Evolutionary conservation across 345 rosid genomes (phyloP).

Genomic region (Moricandia moricandioides): DNA sequence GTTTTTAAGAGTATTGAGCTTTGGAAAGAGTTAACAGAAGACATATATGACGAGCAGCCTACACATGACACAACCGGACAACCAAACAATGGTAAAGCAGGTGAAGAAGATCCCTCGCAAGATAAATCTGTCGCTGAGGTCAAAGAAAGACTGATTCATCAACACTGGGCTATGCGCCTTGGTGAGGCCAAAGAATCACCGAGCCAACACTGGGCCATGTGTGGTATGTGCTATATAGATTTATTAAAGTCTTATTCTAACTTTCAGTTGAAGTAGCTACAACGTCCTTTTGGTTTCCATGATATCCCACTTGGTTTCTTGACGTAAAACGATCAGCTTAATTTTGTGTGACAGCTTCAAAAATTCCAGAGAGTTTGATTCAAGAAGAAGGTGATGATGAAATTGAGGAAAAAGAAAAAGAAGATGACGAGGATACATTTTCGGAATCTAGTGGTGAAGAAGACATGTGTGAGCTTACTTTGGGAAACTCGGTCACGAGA

Average conservation of each 20-base stretch:
- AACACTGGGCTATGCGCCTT: constrained; percentile 15
- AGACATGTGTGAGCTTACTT: not conserved
- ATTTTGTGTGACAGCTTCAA: constrained; percentile 1
- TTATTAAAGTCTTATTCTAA: not conserved
- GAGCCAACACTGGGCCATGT: constrained; percentile 3
- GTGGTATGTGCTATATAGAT: constrained; percentile 12
- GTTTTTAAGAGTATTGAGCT: constrained; percentile 13
- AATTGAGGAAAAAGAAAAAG: not conserved
- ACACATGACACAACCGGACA: not conserved
- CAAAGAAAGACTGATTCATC: constrained; percentile 12
- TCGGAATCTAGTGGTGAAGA: not conserved
- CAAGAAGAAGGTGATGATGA: not conserved
- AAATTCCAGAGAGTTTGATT: constrained; percentile 2
- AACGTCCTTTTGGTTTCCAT: not conserved
- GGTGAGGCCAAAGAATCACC: not conserved
- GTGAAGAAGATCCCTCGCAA: constrained; percentile 1
- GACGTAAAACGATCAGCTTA: not conserved
- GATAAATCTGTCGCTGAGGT: not conserved
- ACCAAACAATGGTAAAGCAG: not conserved
- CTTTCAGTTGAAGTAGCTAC: not conserved
- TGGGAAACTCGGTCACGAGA: not conserved
- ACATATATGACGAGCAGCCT: not conserved
- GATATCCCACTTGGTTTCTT: constrained; percentile 7
- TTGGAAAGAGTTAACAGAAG: constrained; percentile 18
- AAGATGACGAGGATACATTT: not conserved